phyloP scores from a whole-genome alignment of 176 grass and related monocot genomes.

The Bromus sterilis region DNA sequence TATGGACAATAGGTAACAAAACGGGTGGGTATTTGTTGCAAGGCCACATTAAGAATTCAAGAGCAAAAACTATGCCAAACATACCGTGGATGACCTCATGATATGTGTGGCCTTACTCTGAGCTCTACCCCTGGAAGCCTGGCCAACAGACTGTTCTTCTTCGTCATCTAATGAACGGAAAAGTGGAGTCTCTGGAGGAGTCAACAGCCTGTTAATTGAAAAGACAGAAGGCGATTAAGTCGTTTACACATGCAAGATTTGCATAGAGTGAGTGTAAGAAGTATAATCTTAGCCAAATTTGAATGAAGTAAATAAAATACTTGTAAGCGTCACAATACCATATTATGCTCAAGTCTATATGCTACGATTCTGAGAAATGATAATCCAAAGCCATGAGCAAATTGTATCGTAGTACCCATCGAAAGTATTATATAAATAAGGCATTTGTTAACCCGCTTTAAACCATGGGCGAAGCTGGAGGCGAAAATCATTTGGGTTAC shows the following conservation, averaged over 20 bases:
- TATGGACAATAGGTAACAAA: neutral
- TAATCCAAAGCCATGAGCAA: neutral
- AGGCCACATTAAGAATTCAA: neutral
- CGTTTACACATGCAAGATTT: constrained; percentile 2
- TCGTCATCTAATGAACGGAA: constrained; percentile 83
- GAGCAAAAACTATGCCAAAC: neutral
- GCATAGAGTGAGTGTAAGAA: neutral
- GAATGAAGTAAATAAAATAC: neutral
- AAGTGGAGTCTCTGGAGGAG: constrained; percentile 90
- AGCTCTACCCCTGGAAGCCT: constrained; percentile 60
- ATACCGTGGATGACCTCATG: constrained; percentile 63
- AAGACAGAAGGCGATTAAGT: neutral
- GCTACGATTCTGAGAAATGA: neutral
- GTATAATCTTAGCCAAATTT: neutral
- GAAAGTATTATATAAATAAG: constrained; percentile 1
- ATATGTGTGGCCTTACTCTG: constrained; percentile 58
- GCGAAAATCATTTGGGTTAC: neutral
- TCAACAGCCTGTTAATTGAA: constrained; percentile 65
- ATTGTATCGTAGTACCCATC: neutral
- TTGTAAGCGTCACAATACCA: neutral
- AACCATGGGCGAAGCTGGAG: neutral
- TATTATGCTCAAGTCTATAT: neutral
- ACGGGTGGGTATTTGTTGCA: neutral
- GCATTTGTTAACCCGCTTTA: constrained; percentile 20
- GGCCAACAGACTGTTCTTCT: constrained; percentile 33